Evolutionary conservation across 2,329 filamentous ascomycete genomes (phyloP), one percentile per base, ranked within the genome.

Genomic region (Penicillium nordicum): DNA sequence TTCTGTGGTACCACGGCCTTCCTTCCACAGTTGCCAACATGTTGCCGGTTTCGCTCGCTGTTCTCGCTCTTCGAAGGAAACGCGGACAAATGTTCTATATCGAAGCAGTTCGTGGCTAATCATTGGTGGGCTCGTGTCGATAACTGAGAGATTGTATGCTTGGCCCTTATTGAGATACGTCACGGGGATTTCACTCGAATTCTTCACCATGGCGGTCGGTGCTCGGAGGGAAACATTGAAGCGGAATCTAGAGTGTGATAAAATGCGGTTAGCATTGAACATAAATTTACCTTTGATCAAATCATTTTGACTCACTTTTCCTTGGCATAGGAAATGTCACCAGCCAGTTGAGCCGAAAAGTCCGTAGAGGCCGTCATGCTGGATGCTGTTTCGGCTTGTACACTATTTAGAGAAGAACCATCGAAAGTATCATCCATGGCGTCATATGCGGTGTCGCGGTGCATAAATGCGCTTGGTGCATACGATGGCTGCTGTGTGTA

Each of bases 161-260:
- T 97, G 93, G 25, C 93, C 92, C 75, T 97, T 97, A 78, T 99
- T 99, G 18, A 99, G 83, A 71, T 99, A 99, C 0, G 93, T 97
- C n/a, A 97, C 85, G 0, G 94, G 94, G 25, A 97, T 95, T 72
- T 97, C 93, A 58, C 95, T 89, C 1, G 86, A 76, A 59, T 92
- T 87, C 72, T 89, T 95, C 25, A 72, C 88, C 94, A 97, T 99
- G 8, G 94, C 94, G 0, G 94, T 99, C 3, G 93, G 92, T 1
- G 94, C 93, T 72, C 96, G 95, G 44, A 99, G 77, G 0, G 90
- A 94, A 49, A 90, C 88, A 70, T 94, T 89, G 70, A 90, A 97
- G 40, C 94, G 90, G 70, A 97, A 97, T 60, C 84, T 86, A 42
- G 18, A 41, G 12, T 4, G n/a, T 8, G 18, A 34, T n/a, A 7